Conservation (phyloP, 495 filamentous ascomycete species). For the Xylaria grammica region DNA sequence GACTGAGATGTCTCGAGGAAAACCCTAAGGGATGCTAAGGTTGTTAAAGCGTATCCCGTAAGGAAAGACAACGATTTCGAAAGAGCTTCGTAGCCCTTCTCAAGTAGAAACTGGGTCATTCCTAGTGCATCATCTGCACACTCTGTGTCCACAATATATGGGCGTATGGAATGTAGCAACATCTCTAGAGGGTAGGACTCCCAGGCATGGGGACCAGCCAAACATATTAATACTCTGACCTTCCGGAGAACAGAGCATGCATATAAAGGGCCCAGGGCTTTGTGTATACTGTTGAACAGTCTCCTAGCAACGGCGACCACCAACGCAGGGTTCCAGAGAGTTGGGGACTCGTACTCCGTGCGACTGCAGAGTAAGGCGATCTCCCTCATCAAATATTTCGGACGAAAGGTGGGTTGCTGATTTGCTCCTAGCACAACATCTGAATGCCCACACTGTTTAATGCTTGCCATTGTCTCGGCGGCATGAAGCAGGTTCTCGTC, state of each 20-base stretch:
- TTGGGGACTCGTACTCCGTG: constrained; percentile 64
- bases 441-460: constrained; percentile 68
- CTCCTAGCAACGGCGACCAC: constrained; percentile 77
- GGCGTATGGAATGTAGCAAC: constrained; percentile 79
- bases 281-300: constrained; percentile 79
- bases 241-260: constrained; percentile 86
- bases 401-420: constrained; percentile 86
- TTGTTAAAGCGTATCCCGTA: constrained; percentile 75
- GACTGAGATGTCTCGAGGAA: constrained; percentile 71
- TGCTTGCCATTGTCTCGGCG: constrained; percentile 65
- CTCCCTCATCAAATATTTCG: constrained; percentile 73
- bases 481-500: constrained; percentile 63
- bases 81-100: constrained; percentile 69
- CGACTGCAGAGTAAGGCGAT: constrained; percentile 77
- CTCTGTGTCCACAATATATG: constrained; percentile 77
- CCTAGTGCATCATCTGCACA: constrained; percentile 94
- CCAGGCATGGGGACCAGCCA: constrained; percentile 73
- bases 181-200: constrained; percentile 89
- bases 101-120: constrained; percentile 82
- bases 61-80: constrained; percentile 71
- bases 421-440: constrained; percentile 65
- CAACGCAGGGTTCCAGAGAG: constrained; percentile 77
- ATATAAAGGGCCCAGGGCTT: constrained; percentile 86
- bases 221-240: constrained; percentile 76
- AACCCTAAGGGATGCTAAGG: constrained; percentile 72